Evolutionary conservation across 257 asterid species (phyloP).

Genomic region (Striga asiatica): DNA sequence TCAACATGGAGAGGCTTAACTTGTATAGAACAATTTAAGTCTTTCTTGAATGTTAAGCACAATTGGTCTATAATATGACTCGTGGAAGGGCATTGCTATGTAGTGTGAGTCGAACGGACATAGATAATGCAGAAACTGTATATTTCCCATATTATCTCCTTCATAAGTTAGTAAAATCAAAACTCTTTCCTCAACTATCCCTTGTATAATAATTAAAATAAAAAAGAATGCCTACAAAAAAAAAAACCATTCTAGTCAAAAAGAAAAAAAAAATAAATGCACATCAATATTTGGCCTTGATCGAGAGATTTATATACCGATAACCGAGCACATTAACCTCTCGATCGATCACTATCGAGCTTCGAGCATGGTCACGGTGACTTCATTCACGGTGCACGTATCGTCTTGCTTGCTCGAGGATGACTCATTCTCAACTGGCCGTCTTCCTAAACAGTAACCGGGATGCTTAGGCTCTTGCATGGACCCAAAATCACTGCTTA

Average conservation of each 20-base stretch:
- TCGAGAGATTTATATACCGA: background rate
- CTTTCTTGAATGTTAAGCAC: no score
- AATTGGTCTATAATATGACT: no score
- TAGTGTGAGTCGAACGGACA: no score
- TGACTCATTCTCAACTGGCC: slow-evolving; percentile 28
- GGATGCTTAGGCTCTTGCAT: slow-evolving; percentile 60
- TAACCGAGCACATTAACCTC: no score
- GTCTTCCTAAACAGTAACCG: slow-evolving; percentile 50
- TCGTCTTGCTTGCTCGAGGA: slow-evolving; percentile 34
- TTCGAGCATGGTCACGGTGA: slow-evolving; percentile 43
- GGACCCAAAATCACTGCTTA: slow-evolving; percentile 41
- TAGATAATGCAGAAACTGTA: no score
- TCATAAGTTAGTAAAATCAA: no score
- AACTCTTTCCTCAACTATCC: slow-evolving; percentile 10
- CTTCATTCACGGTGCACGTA: slow-evolving; percentile 46
- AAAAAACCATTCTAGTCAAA: no score
- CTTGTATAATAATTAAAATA: slow-evolving; percentile 1
- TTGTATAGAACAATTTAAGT: no score
- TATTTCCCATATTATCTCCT: no score
- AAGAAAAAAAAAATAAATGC: no score
- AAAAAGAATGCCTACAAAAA: background rate
- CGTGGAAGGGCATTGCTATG: no score
- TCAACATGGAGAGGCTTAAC: no score
- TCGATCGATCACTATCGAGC: slow-evolving; percentile 30
- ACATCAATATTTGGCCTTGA: background rate